Conservation (phyloP, 495 filamentous ascomycete genomes). For the Jackrogersella multiformis region DNA sequence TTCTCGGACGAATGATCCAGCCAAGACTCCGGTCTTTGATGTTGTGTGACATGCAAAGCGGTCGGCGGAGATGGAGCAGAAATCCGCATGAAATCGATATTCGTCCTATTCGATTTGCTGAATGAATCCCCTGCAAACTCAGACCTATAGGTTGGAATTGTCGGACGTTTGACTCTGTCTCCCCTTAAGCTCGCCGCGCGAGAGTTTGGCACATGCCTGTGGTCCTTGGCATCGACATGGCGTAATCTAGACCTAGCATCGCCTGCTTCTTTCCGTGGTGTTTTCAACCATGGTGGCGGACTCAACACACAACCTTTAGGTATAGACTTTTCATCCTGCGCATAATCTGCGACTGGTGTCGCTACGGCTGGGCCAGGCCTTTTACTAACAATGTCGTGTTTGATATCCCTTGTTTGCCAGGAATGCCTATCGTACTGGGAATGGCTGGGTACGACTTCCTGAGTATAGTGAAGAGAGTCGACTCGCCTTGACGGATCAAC, state of each 20-base stretch:
- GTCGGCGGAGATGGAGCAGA: slow-evolving; percentile 35
- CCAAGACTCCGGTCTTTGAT: slow-evolving; percentile 34
- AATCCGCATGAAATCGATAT: slow-evolving; percentile 19
- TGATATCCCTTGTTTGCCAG: too few species aligned
- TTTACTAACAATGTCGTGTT: neutral
- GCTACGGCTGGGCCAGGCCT: neutral
- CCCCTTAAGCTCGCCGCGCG: neutral
- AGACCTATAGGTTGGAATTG: neutral
- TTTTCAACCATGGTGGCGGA: slow-evolving; percentile 50
- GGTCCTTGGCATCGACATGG: slow-evolving; percentile 12
- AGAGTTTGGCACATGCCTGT: neutral
- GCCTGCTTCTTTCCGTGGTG: slow-evolving; percentile 43
- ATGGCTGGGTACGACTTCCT: too few species aligned
- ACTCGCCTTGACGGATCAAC: too few species aligned
- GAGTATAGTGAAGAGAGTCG: too few species aligned
- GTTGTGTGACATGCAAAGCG: slow-evolving; percentile 36
- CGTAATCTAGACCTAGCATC: slow-evolving; percentile 35
- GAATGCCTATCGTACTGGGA: too few species aligned
- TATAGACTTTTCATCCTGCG: neutral
- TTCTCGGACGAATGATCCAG: slow-evolving; percentile 18
- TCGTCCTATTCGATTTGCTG: slow-evolving; percentile 3
- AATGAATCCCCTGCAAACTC: neutral
- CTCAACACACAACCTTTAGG: slow-evolving; percentile 46
- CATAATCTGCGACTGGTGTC: neutral
- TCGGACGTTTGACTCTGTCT: neutral